Conservation (phyloP, 2,329 filamentous ascomycete genomes). For the Pseudopyrenochaeta lycopersici region DNA sequence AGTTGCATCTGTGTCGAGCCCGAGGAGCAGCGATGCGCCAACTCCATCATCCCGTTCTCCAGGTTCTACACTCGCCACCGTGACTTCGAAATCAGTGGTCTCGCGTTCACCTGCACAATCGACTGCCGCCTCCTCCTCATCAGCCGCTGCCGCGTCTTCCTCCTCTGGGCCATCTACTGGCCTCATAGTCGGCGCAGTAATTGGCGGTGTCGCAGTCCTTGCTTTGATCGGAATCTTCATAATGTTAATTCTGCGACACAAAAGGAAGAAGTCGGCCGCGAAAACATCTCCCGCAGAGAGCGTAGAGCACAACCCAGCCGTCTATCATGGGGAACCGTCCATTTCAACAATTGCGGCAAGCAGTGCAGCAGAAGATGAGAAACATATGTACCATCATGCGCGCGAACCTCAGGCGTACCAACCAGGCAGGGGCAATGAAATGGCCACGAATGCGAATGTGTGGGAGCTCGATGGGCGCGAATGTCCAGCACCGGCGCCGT, state of each 20-base stretch:
- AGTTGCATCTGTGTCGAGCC: not conserved
- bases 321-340: not conserved
- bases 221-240: constrained; percentile 17
- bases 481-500: not conserved
- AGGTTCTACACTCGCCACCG: not conserved
- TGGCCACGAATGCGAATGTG: constrained; percentile 17
- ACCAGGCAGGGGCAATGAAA: constrained; percentile 5
- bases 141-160: constrained; percentile 3
- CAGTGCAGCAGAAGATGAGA: constrained; percentile 2
- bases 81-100: not conserved
- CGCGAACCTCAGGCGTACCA: not conserved
- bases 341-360: not conserved
- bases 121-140: not conserved
- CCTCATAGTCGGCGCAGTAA: constrained; percentile 18
- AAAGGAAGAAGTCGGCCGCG: constrained; percentile 5
- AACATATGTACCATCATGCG: constrained; percentile 1
- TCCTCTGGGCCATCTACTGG: constrained; percentile 7
- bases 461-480: constrained; percentile 20
- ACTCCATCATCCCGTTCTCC: not conserved
- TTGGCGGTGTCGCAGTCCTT: constrained; percentile 18
- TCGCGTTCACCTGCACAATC: not conserved
- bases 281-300: not conserved
- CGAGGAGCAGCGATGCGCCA: not conserved
- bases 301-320: not conserved
- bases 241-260: constrained; percentile 16